A percentile compares a stretch with the other conserved stretches of the same genome.
Evolutionary conservation across 2,329 filamentous ascomycete species (phyloP).

Genomic region (Aspergillus sojae): DNA sequence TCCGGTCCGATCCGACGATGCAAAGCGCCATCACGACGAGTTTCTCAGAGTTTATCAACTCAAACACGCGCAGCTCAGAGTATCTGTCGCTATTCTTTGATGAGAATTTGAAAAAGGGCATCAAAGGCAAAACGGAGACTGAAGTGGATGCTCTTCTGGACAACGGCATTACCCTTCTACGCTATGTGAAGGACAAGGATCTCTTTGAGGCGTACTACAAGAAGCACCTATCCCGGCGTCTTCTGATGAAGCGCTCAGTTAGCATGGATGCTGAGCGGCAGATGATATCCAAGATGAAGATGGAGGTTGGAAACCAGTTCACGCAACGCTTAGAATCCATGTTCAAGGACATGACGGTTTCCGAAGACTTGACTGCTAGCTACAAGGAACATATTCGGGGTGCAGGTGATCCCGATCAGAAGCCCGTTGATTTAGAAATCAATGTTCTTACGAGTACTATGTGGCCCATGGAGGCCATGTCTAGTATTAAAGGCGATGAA

Average conservation of each 20-base stretch:
- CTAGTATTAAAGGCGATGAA: constrained; percentile 55
- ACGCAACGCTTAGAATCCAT: constrained; percentile 92
- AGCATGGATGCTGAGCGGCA: constrained; percentile 92
- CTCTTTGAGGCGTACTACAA: constrained; percentile 98
- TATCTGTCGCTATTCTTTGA: constrained; percentile 97
- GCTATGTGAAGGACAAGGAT: constrained; percentile 89
- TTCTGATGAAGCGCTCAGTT: constrained; percentile 86
- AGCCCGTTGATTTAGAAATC: constrained; percentile 76
- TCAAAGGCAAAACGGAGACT: constrained; percentile 86
- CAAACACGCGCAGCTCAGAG: constrained; percentile 82
- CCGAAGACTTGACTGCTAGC: constrained; percentile 75
- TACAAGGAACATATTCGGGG: constrained; percentile 73
- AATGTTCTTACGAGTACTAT: constrained; percentile 89
- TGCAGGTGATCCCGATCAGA: constrained; percentile 58
- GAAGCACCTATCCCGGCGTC: constrained; percentile 85
- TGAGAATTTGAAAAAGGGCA: constrained; percentile 90
- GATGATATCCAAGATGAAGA: constrained; percentile 96
- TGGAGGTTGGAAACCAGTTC: constrained; percentile 92
- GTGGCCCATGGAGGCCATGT: constrained; percentile 92
- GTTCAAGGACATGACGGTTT: constrained; percentile 95
- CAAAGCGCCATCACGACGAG: constrained; percentile 83
- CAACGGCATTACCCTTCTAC: constrained; percentile 83
- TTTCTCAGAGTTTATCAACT: constrained; percentile 91
- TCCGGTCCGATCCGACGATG: constrained; percentile 73
- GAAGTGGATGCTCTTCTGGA: constrained; percentile 85